Percentiles rank a stretch among this genome's conserved stretches.
Evolutionary conservation across 1,284 basidiomycete species (phyloP).

Genomic region (Cryptococcus deneoformans): DNA sequence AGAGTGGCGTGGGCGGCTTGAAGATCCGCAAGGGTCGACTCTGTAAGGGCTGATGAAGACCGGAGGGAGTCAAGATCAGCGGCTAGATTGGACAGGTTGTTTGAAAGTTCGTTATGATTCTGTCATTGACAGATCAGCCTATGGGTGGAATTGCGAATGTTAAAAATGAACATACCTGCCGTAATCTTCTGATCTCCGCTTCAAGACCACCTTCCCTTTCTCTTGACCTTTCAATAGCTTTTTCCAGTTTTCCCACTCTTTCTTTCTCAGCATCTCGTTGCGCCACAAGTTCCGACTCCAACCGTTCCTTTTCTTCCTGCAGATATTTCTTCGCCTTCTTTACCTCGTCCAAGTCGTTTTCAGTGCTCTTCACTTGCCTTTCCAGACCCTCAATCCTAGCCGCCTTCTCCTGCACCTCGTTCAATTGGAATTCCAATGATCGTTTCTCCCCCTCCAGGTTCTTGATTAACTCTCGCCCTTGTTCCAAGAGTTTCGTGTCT

Average conservation of each 20-base stretch:
- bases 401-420: conserved; percentile 12
- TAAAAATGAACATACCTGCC: conserved; percentile 31
- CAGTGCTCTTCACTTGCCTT: conserved; percentile 3
- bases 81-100: conserved; percentile 11
- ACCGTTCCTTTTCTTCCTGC: conserved; percentile 12
- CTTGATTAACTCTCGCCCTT: conserved; percentile 29
- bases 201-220: conserved; percentile 46
- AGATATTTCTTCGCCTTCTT: conserved; percentile 14
- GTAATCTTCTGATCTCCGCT: conserved; percentile 41
- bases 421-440: conserved; percentile 17
- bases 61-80: conserved; percentile 18
- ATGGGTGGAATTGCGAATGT: too few species aligned
- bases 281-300: conserved; percentile 7
- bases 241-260: conserved; percentile 33
- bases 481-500: conserved; percentile 32
- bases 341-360: conserved; percentile 8
- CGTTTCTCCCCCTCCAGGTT: conserved; percentile 36
- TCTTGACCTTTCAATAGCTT: conserved; percentile 38
- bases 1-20: conserved; percentile 19
- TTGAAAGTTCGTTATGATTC: conserved; percentile 26
- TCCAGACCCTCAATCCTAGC: conserved; percentile 13
- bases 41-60: conserved; percentile 7
- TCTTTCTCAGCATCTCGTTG: conserved; percentile 15
- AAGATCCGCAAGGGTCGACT: conserved; percentile 15
- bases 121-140: conserved; percentile 10